Evolutionary conservation across 2,329 filamentous ascomycete genomes (phyloP).

Genomic region (Shiraia bambusicola): DNA sequence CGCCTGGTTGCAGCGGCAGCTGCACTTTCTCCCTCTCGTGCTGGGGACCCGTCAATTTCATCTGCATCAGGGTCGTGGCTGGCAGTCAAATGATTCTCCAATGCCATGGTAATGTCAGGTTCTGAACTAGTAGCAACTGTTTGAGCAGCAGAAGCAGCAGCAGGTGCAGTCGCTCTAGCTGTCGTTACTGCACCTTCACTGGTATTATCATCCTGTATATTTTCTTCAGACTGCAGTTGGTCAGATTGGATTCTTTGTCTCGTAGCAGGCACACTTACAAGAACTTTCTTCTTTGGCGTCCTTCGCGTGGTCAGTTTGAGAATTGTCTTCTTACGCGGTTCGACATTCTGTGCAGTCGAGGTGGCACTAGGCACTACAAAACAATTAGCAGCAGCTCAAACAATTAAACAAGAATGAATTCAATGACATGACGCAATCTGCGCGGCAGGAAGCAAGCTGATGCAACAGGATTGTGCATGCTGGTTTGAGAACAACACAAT

Average conservation of each 20-base stretch:
- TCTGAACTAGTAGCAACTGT: constrained; percentile 2
- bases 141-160: constrained; percentile 7
- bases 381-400: constrained; percentile 2
- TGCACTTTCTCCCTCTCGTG: constrained; percentile 22
- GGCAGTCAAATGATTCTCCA: constrained; percentile 3
- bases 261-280: constrained; percentile 17
- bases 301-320: constrained; percentile 23
- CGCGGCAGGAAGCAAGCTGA: background rate
- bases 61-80: constrained; percentile 3
- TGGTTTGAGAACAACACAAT: constrained; percentile 1
- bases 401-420: too few species aligned
- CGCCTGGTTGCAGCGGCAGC: constrained; percentile 29
- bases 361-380: constrained; percentile 15
- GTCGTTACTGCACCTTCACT: constrained; percentile 4
- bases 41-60: constrained; percentile 13
- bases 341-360: constrained; percentile 8
- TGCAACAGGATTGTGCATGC: background rate
- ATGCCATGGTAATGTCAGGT: constrained; percentile 6
- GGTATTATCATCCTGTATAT: constrained; percentile 11
- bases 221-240: constrained; percentile 22
- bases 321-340: constrained; percentile 25
- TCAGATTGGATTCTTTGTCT: constrained; percentile 7
- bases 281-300: constrained; percentile 25
- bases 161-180: background rate
- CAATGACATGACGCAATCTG: background rate